Conservation (phyloP, 2,329 filamentous ascomycete species). For the Teratosphaeria pseudoeucalypti region DNA sequence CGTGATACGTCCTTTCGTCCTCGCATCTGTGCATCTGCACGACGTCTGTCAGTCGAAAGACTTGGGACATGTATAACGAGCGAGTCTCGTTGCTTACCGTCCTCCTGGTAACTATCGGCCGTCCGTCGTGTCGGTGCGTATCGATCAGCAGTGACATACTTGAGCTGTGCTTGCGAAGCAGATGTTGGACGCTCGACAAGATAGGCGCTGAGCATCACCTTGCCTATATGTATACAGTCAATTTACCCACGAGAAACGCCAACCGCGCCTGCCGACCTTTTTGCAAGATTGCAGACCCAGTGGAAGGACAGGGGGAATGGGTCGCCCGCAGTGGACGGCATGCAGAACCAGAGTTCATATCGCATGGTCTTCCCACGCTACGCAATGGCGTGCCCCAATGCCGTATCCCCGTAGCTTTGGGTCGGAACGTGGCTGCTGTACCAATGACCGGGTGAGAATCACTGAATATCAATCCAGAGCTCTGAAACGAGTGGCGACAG, state of each 20-base stretch:
- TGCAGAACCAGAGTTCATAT: neutral
- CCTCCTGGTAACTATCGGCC: neutral
- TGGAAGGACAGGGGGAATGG: neutral
- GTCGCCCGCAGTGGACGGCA: neutral
- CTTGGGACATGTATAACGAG: neutral
- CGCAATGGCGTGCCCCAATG: neutral
- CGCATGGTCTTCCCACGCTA: neutral
- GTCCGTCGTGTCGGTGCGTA: neutral
- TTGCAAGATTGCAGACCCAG: neutral
- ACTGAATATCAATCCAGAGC: neutral
- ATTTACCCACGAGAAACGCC: neutral
- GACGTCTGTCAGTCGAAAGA: neutral
- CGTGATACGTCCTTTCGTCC: conserved; percentile 28
- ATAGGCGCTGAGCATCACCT: neutral
- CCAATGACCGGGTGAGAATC: neutral
- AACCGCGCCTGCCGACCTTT: neutral
- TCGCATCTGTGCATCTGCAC: conserved; percentile 25
- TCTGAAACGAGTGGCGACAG: neutral
- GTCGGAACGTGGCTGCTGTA: neutral
- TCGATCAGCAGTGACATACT: neutral
- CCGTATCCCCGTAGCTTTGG: neutral
- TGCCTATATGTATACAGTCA: neutral
- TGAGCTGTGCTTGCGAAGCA: neutral
- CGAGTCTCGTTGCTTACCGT: neutral
- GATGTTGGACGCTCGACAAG: neutral